Base-by-base conservation (phyloP, 129 eudicot genomes). In the Centrapalus pauciflorus region DNA sequence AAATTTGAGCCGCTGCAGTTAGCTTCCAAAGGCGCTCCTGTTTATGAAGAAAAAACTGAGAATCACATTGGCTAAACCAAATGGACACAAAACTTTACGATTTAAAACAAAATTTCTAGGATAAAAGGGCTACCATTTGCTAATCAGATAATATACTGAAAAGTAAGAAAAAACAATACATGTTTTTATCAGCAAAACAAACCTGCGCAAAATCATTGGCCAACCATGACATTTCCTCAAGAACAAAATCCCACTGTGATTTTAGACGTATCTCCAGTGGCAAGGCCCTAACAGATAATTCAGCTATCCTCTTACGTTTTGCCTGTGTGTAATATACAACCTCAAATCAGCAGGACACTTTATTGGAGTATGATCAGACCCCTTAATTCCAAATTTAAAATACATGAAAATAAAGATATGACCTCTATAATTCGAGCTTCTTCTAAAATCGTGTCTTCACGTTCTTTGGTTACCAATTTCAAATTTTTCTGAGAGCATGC, bases 141-240 rank as follows among this genome's bases (percentile, higher is more conserved):
- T 49, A 28, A 70, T 51, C 34, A 32, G 25, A n/a, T 25, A 51
- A 70, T 26, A 70, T 56, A 58, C 9, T 43, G 9, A 2, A 10
- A 54, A 2, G 27, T 7, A 67, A 29, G 43, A 63, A 33, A 13
- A 35, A 58, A 12, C 8, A 30, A 64, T 49, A 25, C 45, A 76
- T 32, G 55, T n/a, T 30, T 19, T n/a, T 55, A 40, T 45, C 63
- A 66, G 64, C 33, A 69, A 65, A 69, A 25, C 81, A 85, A 45
- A 94, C 99, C 99, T 94, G 99, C 2, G 97, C 86, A 80, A 89
- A 94, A 79, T 94, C 99, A 79, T 94, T 94, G 45, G 99, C 99
- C 81, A 89, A 43, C 99, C 99, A 94, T 60, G 86, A 75, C 97
- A 94, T 94, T 77, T 94, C 99, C 74, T 89, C 99, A 35, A 94